These are phyloP conservation scores for Lotmaria passim DNA, from an alignment of 208 protist species.

Conservation along the genomic window DNA sequence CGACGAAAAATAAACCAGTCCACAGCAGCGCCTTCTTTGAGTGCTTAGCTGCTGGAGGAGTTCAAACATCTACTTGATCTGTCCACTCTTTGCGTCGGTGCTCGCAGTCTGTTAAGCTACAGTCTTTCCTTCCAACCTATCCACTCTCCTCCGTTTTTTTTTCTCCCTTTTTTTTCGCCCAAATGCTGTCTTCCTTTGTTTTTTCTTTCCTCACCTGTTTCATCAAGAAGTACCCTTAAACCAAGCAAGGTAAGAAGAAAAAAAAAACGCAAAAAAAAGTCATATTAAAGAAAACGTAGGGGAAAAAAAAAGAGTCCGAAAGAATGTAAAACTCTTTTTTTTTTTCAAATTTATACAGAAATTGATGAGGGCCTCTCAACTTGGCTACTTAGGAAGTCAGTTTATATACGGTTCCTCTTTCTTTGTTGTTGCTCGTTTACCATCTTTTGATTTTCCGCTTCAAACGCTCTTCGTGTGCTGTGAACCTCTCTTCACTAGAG, in stretches of 20 bases:
- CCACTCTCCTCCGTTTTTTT: neutral
- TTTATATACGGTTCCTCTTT: no score
- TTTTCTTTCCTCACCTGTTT: slow-evolving; percentile 12
- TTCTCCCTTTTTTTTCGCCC: neutral
- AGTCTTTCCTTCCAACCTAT: neutral
- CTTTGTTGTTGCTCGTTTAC: no score
- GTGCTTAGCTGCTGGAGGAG: neutral
- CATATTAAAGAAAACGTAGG: neutral
- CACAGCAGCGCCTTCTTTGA: neutral
- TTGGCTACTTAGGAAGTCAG: slow-evolving; percentile 1
- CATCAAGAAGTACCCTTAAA: slow-evolving; percentile 5
- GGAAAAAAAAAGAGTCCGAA: slow-evolving; percentile 20
- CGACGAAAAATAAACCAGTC: neutral
- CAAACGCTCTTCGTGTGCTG: neutral
- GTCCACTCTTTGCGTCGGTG: neutral
- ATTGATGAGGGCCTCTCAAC: no score
- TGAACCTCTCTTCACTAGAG: no score
- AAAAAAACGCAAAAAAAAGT: slow-evolving; percentile 19
- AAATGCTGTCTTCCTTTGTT: no score
- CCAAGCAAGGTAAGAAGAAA: slow-evolving; percentile 23
- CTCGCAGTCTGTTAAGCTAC: neutral
- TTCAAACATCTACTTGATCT: neutral
- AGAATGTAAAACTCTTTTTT: slow-evolving; percentile 17
- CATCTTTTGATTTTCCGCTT: neutral
- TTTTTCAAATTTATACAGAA: neutral